A percentile compares a stretch with the other conserved stretches of the same genome.
Conservation (phyloP, 2,329 filamentous ascomycete genomes). For the Eurotiales sp. region DNA sequence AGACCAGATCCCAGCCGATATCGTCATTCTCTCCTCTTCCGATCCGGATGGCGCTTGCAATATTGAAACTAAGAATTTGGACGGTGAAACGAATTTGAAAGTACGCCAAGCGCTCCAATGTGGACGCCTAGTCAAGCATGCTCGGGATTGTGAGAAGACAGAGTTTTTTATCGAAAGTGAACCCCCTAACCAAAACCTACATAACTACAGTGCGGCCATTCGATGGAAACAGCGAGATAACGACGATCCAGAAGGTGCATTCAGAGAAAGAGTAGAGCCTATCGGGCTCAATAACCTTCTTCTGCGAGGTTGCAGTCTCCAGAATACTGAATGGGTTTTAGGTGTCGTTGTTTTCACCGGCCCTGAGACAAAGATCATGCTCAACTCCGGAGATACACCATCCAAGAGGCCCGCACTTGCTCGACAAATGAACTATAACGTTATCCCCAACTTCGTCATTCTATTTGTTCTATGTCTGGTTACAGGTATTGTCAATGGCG, state of each 20-base stretch:
- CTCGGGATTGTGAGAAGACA: slow-evolving; percentile 84
- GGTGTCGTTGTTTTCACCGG: slow-evolving; percentile 93
- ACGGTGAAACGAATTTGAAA: slow-evolving; percentile 96
- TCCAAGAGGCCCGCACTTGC: slow-evolving; percentile 90
- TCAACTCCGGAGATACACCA: slow-evolving; percentile 92
- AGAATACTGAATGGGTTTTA: slow-evolving; percentile 94
- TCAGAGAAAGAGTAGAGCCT: slow-evolving; percentile 81
- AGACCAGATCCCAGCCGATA: slow-evolving; percentile 89
- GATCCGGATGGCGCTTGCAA: slow-evolving; percentile 94
- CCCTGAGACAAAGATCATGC: slow-evolving; percentile 97
- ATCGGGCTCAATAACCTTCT: slow-evolving; percentile 94
- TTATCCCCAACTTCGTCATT: slow-evolving; percentile 92
- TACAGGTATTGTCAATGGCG: slow-evolving; percentile 77
- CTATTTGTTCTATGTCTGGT: slow-evolving; percentile 86
- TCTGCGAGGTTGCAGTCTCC: slow-evolving; percentile 84
- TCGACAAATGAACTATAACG: slow-evolving; percentile 93
- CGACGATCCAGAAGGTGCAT: slow-evolving; percentile 58
- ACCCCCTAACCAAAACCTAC: slow-evolving; percentile 85
- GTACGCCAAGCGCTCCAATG: slow-evolving; percentile 87
- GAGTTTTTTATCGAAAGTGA: slow-evolving; percentile 90
- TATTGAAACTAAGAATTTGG: slow-evolving; percentile 95
- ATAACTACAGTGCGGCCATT: slow-evolving; percentile 87
- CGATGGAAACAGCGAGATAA: slow-evolving; percentile 75
- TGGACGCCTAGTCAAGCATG: slow-evolving; percentile 77
- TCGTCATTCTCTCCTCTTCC: slow-evolving; percentile 88